Evolutionary conservation across 768 basidiomycete species (phyloP).

Genomic region (Boletellus emodensis): DNA sequence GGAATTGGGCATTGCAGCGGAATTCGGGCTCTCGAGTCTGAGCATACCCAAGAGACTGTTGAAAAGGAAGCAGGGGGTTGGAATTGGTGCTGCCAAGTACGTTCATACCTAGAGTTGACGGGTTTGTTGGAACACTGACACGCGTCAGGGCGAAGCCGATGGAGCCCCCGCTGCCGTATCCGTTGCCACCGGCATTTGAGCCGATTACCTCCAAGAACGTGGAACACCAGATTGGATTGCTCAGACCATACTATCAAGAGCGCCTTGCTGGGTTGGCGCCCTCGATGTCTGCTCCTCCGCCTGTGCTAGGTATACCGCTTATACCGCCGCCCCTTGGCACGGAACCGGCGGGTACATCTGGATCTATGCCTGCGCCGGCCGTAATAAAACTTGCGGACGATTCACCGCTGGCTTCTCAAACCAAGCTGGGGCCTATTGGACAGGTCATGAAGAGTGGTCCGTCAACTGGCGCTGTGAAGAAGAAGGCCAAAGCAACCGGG

Average conservation of each 20-base stretch:
- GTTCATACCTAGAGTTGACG: conserved; percentile 26
- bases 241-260: conserved; percentile 68
- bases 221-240: conserved; percentile 80
- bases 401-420: conserved; percentile 48
- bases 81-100: conserved; percentile 43
- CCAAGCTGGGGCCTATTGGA: conserved; percentile 77
- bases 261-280: conserved; percentile 47
- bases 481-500: conserved; percentile 40
- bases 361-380: conserved; percentile 1
- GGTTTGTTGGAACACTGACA: background rate
- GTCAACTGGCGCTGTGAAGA: conserved; percentile 52
- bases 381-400: conserved; percentile 60
- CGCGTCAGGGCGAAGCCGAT: conserved; percentile 52
- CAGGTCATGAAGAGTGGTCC: conserved; percentile 58
- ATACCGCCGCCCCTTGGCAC: conserved; percentile 9
- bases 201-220: conserved; percentile 62
- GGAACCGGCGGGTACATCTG: background rate
- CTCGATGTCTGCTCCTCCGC: conserved; percentile 16
- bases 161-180: conserved; percentile 79
- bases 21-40: conserved; percentile 75
- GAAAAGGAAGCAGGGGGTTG: conserved; percentile 52
- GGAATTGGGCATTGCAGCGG: conserved; percentile 83
- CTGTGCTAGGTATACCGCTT: conserved; percentile 15
- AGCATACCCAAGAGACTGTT: conserved; percentile 75
- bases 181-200: conserved; percentile 78